Evolutionary conservation across 176 grass and related monocot genomes (phyloP).

Genomic region (Pharus latifolius): DNA sequence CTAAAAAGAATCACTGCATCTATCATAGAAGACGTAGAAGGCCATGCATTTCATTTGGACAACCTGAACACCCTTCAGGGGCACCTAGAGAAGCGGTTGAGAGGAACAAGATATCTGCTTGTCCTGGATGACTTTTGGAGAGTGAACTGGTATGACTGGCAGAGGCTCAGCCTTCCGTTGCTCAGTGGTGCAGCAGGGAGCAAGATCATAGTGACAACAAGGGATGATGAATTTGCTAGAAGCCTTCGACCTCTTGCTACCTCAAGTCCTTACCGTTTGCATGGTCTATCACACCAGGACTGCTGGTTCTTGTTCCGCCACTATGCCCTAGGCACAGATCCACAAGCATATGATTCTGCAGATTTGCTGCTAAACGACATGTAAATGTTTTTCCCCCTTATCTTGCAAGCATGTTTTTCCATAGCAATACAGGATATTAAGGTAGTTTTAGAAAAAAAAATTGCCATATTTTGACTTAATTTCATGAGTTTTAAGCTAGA

Average conservation of each 20-base stretch:
- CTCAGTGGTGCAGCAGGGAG: constrained; percentile 15
- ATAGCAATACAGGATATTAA: no score
- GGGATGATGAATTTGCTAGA: constrained; percentile 1
- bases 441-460: no score
- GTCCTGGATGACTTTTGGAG: constrained; percentile 40
- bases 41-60: neutral
- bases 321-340: neutral
- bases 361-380: neutral
- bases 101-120: constrained; percentile 32
- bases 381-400: neutral
- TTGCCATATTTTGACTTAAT: no score
- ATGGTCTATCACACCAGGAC: neutral
- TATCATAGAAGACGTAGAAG: constrained; percentile 24
- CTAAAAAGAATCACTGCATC: neutral
- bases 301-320: constrained; percentile 29
- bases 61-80: constrained; percentile 13
- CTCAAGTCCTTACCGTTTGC: neutral
- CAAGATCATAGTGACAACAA: constrained; percentile 43
- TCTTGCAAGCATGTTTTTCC: no score
- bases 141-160: constrained; percentile 17
- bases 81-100: neutral
- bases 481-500: no score
- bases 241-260: neutral
- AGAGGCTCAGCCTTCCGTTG: neutral
- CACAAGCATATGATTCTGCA: neutral